These are phyloP conservation scores for Zygosaccharomyces sapae DNA, from an alignment of 1,139 yeast species.

Conservation along the genomic window DNA sequence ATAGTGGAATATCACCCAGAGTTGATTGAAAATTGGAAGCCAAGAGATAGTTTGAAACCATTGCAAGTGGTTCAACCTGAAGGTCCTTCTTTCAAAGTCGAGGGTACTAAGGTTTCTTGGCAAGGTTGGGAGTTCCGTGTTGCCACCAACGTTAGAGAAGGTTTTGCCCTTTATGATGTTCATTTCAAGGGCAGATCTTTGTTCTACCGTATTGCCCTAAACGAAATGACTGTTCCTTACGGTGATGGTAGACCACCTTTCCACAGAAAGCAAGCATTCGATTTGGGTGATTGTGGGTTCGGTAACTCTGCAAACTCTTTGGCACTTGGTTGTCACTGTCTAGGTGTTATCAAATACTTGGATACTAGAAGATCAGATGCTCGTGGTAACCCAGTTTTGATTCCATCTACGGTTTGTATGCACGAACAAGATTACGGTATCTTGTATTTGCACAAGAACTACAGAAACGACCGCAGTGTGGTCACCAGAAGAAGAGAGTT, in stretches of 20 bases:
- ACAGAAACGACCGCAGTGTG: constrained; percentile 67
- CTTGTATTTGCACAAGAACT: constrained; percentile 79
- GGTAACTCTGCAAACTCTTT: constrained; percentile 76
- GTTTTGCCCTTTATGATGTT: constrained; percentile 73
- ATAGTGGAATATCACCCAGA: constrained; percentile 72
- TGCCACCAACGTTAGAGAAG: constrained; percentile 74
- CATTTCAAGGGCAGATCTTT: constrained; percentile 77
- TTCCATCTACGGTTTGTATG: constrained; percentile 78
- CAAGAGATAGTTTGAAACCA: constrained; percentile 64
- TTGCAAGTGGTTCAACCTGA: constrained; percentile 76
- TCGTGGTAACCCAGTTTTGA: constrained; percentile 59
- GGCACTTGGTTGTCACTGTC: constrained; percentile 81
- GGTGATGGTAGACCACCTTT: constrained; percentile 88
- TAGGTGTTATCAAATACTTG: constrained; percentile 78
- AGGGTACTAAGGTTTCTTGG: constrained; percentile 69
- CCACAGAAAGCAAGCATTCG: constrained; percentile 91
- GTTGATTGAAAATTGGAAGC: constrained; percentile 52
- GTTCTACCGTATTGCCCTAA: constrained; percentile 71
- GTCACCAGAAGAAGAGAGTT: constrained; percentile 84
- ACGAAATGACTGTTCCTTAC: constrained; percentile 91
- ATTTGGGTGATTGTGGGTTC: constrained; percentile 87
- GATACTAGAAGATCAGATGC: constrained; percentile 60
- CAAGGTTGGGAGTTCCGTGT: constrained; percentile 89
- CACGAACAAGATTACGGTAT: constrained; percentile 87
- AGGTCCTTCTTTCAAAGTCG: constrained; percentile 72